Base-by-base conservation (phyloP, 768 basidiomycete species). In the Gautieria morchelliformis region DNA sequence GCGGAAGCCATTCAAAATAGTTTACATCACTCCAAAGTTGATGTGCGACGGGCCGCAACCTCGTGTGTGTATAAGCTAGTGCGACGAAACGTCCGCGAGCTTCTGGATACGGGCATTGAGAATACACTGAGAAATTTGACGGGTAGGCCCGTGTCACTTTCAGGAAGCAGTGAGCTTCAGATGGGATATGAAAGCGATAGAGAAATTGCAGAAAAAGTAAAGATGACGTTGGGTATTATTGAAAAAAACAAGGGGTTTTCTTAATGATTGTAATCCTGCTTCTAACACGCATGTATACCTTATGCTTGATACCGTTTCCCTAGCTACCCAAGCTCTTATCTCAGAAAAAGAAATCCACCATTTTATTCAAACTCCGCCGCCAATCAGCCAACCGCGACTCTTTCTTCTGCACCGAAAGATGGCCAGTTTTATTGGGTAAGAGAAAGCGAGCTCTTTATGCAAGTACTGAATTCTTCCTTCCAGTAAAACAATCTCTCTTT, bases 401-500 rank as follows among this genome's bases (percentile, higher is more conserved):
- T 32, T 20, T 53, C 37, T 58, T 52, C 46, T 27, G 56, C 58
- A 63, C 62, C 47, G 64, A 87, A 87, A 84, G 84, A 86, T 62
- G 77, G 79, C 59, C n/a, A 86, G 82, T 73, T 88, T 86, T 66
- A 87, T 88, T 63, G 86, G 86, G 85, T 85, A 63, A 45, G 76
- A 58, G 42, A 44, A 22, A 15, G 15, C 24, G 40, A 17, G 33
- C 22, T 24, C 20, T 12, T 33, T 33, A 44, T 32, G 17, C 45
- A 37, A 39, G 57, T 52, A 30, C 59, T 69, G 52, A 68, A 40
- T n/a, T 15, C 53, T 32, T 52, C 50, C n/a, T 32, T 20, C 12
- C 70, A 89, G 89, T 69, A 90, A 90, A 78, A 81, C 87, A 10
- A 93, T 93, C 58, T 90, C 90, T 58, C 84, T 93, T 66, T 86